Conservation (phyloP, 2,329 filamentous ascomycete genomes). For the Coccinonectria pachysandricola region DNA sequence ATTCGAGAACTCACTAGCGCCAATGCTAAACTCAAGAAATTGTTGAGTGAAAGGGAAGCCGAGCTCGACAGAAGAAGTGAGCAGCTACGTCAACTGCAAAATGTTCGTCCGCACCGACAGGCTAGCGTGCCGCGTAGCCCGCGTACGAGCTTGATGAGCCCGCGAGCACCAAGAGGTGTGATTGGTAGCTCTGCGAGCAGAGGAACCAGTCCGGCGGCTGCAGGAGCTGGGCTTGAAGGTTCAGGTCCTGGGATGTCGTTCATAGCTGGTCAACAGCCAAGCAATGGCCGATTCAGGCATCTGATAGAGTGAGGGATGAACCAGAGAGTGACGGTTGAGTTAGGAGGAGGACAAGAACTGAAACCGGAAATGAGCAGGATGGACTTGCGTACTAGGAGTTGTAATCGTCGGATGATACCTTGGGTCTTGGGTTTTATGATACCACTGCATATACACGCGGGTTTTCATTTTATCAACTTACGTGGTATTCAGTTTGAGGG, state of each 20-base stretch:
- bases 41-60: conserved; percentile 39
- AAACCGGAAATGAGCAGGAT: too few species aligned
- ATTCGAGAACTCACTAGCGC: conserved; percentile 25
- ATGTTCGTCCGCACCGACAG: conserved; percentile 42
- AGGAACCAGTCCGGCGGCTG: conserved; percentile 38
- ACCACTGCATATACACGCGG: too few species aligned
- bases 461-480: too few species aligned
- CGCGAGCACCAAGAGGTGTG: conserved; percentile 23
- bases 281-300: conserved; percentile 33
- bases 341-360: conserved; percentile 4
- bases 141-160: conserved; percentile 43
- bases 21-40: conserved; percentile 30
- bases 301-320: conserved; percentile 27
- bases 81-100: conserved; percentile 38
- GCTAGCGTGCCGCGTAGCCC: conserved; percentile 48
- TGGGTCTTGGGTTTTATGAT: too few species aligned
- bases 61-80: conserved; percentile 39
- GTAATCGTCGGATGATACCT: too few species aligned
- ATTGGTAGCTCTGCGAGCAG: conserved; percentile 33
- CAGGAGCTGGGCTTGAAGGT: conserved; percentile 22
- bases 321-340: conserved; percentile 1
- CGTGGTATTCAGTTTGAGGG: too few species aligned
- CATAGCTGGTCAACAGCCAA: conserved; percentile 26
- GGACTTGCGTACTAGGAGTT: too few species aligned
- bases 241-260: conserved; percentile 20